Conservation (phyloP, 2,329 filamentous ascomycete species). For the Periconia sp. region DNA sequence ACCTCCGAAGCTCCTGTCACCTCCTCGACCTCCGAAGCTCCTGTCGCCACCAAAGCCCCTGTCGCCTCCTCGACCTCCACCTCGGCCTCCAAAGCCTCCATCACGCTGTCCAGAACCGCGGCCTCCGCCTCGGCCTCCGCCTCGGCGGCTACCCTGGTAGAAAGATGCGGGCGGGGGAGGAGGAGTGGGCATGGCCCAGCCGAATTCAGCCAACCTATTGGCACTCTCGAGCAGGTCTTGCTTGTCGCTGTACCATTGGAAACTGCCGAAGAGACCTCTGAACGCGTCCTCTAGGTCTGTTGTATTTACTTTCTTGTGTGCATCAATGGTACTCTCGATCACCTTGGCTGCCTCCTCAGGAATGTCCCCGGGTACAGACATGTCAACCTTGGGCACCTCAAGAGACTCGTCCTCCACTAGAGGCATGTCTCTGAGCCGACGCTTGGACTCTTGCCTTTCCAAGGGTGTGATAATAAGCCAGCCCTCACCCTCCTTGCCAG, state of each 20-base stretch:
- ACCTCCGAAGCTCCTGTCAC: constrained; percentile 19
- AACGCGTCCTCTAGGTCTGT: constrained; percentile 55
- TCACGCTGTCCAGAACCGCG: constrained; percentile 1
- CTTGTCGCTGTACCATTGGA: constrained; percentile 47
- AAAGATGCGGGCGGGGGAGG: constrained; percentile 38
- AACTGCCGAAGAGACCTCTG: constrained; percentile 59
- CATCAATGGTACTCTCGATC: constrained; percentile 49
- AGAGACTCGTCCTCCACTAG: constrained; percentile 59
- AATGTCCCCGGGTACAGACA: constrained; percentile 45
- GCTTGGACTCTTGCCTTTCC: constrained; percentile 54
- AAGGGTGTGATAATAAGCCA: constrained; percentile 64
- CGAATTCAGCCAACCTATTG: constrained; percentile 49
- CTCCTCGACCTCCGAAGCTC: constrained; percentile 8
- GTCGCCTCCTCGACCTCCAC: constrained; percentile 12
- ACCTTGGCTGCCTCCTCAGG: constrained; percentile 46
- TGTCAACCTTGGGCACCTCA: constrained; percentile 52
- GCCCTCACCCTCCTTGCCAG: constrained; percentile 71
- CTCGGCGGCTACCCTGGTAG: constrained; percentile 11
- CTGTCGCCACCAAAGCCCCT: constrained; percentile 21
- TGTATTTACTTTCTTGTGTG: constrained; percentile 48
- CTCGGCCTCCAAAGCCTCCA: constrained; percentile 20
- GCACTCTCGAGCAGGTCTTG: constrained; percentile 46
- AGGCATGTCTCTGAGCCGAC: constrained; percentile 61
- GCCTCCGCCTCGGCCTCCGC: constrained; percentile 13
- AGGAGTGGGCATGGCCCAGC: constrained; percentile 49